These are phyloP conservation scores for Avicennia marina DNA, from an alignment of 257 asterid genomes.

Conservation along the genomic window DNA sequence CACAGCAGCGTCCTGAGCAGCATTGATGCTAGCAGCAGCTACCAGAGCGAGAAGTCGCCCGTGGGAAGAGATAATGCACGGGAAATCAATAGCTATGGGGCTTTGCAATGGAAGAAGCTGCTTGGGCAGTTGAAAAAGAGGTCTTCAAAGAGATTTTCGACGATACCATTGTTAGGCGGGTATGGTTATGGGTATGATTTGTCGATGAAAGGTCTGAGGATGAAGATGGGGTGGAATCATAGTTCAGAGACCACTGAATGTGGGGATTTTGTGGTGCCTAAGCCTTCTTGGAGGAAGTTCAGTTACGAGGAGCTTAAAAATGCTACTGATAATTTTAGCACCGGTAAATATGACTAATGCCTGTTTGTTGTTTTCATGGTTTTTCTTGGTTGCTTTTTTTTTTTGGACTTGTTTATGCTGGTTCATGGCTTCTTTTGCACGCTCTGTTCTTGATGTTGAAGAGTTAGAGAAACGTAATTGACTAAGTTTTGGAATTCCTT, in stretches of 20 bases:
- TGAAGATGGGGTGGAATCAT: conserved; percentile 35
- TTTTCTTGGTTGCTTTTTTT: no score
- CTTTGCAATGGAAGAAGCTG: conserved; percentile 55
- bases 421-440: no score
- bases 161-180: conserved; percentile 37
- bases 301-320: conserved; percentile 47
- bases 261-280: conserved; percentile 53
- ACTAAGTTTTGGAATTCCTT: no score
- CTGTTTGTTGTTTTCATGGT: no score
- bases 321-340: conserved; percentile 63
- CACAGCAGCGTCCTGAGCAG: conserved; percentile 20
- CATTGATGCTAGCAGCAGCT: conserved; percentile 29
- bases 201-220: conserved; percentile 37
- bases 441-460: no score
- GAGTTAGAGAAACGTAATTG: no score
- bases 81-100: conserved; percentile 32
- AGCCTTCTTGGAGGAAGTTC: conserved; percentile 86
- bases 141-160: conserved; percentile 44
- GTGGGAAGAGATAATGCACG: conserved; percentile 5
- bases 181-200: conserved; percentile 36
- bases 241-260: conserved; percentile 41
- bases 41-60: conserved; percentile 29
- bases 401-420: no score
- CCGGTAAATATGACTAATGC: conserved; percentile 32
- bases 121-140: conserved; percentile 48